Evolutionary conservation across 2,329 filamentous ascomycete species (phyloP), one percentile per base, ranked within the genome.

Genomic region (Pyricularia pennisetigena): DNA sequence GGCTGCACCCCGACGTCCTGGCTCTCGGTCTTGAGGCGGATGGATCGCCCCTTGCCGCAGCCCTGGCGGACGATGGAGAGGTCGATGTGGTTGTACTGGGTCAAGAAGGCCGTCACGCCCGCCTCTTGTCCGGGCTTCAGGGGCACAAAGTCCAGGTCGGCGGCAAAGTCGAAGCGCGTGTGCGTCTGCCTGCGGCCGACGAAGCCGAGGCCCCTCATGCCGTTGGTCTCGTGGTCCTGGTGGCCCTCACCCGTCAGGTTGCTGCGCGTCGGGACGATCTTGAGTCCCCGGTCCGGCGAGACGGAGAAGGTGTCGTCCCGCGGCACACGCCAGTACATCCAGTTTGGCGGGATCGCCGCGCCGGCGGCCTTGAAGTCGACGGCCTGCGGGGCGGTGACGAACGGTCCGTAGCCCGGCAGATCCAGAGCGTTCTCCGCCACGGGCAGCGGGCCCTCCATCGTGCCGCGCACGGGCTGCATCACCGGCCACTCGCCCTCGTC

Each of bases 401-500:
- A 80, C 6, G 81, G 80, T 29, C 83, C 78, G 62, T 75, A 66
- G 0, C 81, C 81, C 7, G 76, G 76, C 2, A 82, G 69, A 3
- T 78, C 72, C 0, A 73, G 71, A 41, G 73, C 28, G 32, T 41
- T 75, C 1, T 71, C 67, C 0, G 74, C 69, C 0, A 82, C 81
- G 20, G 84, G 72, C 12, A 74, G 72, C 73, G 75, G 76, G 68
- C 82, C 82, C 54, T 69, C 74, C 81, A 84, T 83, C 3, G 71
- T 70, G 2, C 83, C 84, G 1, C 74, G 72, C 4, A 85, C 78
- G 1, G 77, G 79, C 26, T 76, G 65, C 67, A 82, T 70, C 66
- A 80, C 61, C 0, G 85, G 85, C 82, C 83, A 87, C 7, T 81
- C 78, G 0, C 78, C 81, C 4, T 67, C 66, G 4, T 67, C 66